phyloP scores from a whole-genome alignment of 306 rosid species.

The Prunus padus region DNA sequence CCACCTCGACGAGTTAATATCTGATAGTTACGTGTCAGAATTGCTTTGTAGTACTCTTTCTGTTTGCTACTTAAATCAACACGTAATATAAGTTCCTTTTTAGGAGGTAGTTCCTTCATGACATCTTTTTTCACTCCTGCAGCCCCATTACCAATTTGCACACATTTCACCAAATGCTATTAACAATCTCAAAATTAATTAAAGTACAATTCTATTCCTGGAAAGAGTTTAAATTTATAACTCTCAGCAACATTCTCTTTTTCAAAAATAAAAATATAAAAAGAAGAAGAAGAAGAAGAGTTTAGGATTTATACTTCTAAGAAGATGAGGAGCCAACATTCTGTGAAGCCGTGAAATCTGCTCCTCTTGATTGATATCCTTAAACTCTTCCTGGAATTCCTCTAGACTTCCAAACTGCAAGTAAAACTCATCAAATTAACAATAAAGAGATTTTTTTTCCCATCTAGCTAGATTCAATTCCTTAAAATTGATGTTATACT shows the following conservation, averaged over 20 bases:
- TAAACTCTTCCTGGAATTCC: constrained; percentile 98
- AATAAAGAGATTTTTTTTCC: constrained; percentile 19
- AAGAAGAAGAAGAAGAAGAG: constrained; percentile 11
- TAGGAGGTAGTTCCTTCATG: constrained; percentile 98
- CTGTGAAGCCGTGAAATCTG: constrained; percentile 93
- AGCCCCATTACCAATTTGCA: constrained; percentile 31
- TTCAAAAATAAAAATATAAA: background rate
- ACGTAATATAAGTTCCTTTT: constrained; percentile 93
- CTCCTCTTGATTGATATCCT: constrained; percentile 97
- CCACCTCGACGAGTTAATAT: constrained; percentile 96
- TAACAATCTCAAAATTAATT: constrained; percentile 17
- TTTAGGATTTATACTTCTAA: constrained; percentile 68
- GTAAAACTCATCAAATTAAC: constrained; percentile 15
- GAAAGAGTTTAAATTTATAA: background rate
- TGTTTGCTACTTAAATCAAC: constrained; percentile 91
- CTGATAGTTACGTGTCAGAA: constrained; percentile 96
- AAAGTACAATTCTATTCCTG: background rate
- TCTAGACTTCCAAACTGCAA: constrained; percentile 92
- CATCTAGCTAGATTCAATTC: constrained; percentile 17
- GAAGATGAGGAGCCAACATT: constrained; percentile 97
- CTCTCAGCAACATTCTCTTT: background rate
- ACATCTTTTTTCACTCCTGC: constrained; percentile 99
- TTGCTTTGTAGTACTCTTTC: constrained; percentile 96
- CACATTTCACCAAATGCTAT: constrained; percentile 4
- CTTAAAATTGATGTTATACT: constrained; percentile 33